Conservation (phyloP, 192 early-diverging fungal genomes). For the Entrophospora sp. region DNA sequence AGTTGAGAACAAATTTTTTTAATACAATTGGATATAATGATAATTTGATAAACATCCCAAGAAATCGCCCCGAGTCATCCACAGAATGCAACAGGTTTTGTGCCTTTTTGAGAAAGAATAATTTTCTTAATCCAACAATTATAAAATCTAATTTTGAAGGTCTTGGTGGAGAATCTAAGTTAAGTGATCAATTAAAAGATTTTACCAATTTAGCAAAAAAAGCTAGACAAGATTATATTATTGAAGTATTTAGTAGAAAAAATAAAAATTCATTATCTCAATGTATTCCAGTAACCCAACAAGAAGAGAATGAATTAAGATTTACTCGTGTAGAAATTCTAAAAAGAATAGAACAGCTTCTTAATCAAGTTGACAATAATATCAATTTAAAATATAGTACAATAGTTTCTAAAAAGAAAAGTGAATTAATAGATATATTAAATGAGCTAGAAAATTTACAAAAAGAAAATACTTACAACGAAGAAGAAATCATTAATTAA, state of each 20-base stretch:
- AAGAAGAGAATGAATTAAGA: background rate
- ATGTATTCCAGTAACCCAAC: background rate
- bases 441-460: too few relatives aligned
- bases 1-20: background rate
- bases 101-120: background rate
- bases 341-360: too few relatives aligned
- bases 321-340: too few relatives aligned
- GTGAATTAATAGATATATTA: too few relatives aligned
- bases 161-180: background rate
- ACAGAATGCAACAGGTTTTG: background rate
- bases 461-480: too few relatives aligned
- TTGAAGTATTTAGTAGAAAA: background rate
- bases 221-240: background rate
- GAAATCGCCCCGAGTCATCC: background rate
- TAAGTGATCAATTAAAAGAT: background rate
- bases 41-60: background rate
- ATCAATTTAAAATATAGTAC: too few relatives aligned
- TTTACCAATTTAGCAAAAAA: background rate
- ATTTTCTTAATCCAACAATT: too few relatives aligned
- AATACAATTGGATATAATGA: constrained; percentile 1
- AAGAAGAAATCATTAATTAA: too few relatives aligned
- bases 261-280: background rate
- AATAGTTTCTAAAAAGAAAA: too few relatives aligned
- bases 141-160: too few relatives aligned
- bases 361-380: too few relatives aligned